Evolutionary conservation across 179 eudicot genomes (phyloP).

Genomic region (Corrigiola litoralis): DNA sequence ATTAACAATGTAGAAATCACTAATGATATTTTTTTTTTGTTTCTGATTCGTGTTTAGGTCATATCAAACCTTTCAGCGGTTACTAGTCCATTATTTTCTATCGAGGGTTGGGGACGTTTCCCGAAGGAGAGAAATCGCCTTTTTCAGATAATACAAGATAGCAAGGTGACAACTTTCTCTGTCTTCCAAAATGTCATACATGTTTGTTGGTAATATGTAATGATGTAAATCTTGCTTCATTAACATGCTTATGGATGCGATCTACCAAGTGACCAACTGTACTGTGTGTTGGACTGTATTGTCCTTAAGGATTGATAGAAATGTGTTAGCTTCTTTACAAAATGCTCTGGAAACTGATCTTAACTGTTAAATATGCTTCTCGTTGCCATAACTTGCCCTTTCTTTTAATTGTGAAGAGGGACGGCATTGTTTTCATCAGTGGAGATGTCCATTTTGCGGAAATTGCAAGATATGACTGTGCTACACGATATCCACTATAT

Average conservation of each 20-base stretch:
- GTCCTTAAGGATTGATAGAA: background rate
- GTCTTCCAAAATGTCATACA: background rate
- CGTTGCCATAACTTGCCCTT: background rate
- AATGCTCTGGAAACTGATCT: background rate
- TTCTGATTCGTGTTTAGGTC: constrained; percentile 38
- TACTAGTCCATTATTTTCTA: constrained; percentile 46
- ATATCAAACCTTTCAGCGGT: constrained; percentile 63
- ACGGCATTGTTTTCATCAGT: constrained; percentile 60
- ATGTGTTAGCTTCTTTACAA: background rate
- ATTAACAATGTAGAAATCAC: background rate
- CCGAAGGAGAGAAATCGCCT: constrained; percentile 61
- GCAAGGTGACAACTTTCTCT: constrained; percentile 45
- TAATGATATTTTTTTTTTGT: no score
- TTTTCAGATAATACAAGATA: constrained; percentile 52
- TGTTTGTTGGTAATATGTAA: background rate
- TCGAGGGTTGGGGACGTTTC: constrained; percentile 71
- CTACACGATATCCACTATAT: constrained; percentile 57
- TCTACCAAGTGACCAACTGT: background rate
- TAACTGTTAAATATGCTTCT: constrained; percentile 1
- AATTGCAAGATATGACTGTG: constrained; percentile 58
- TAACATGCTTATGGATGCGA: background rate
- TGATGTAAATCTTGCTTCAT: background rate
- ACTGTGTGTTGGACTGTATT: no score
- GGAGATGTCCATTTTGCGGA: constrained; percentile 86
- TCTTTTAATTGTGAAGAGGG: constrained; percentile 39